These are phyloP conservation scores for Globisporangium sylvaticum DNA, from an alignment of 352 stramenopile genomes.

Conservation along the genomic window DNA sequence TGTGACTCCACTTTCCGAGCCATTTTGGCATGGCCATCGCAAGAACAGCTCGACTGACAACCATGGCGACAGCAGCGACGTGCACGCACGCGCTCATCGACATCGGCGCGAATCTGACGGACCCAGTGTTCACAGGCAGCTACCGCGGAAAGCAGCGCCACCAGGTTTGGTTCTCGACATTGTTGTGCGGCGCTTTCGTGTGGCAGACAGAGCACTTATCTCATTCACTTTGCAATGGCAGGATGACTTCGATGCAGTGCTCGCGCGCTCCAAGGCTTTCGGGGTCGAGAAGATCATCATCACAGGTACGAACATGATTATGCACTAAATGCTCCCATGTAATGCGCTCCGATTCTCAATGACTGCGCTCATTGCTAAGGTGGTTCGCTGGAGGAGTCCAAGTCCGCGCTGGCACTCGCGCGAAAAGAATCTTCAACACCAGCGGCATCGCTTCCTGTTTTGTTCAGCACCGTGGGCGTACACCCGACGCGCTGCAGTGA, in stretches of 20 bases:
- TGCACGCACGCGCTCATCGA: slow-evolving; percentile 64
- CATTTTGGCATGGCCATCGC: not conserved
- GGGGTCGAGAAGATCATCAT: slow-evolving; percentile 92
- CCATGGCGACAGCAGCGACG: slow-evolving; percentile 2
- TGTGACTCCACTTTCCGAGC: not conserved
- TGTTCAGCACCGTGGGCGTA: slow-evolving; percentile 76
- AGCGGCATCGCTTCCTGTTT: slow-evolving; percentile 18
- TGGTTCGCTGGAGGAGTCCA: slow-evolving; percentile 44
- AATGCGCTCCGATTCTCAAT: no score
- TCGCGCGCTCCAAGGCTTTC: slow-evolving; percentile 76
- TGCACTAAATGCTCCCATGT: no score
- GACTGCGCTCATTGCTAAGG: no score
- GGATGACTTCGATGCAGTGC: slow-evolving; percentile 47
- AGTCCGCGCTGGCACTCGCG: slow-evolving; percentile 30
- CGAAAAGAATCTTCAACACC: slow-evolving; percentile 5
- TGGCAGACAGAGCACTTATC: not conserved
- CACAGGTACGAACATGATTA: slow-evolving; percentile 53
- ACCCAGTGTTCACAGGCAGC: slow-evolving; percentile 87
- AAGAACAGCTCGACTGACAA: slow-evolving; percentile 6
- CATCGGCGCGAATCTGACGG: slow-evolving; percentile 93
- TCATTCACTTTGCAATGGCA: not conserved
- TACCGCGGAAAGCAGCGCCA: slow-evolving; percentile 91
- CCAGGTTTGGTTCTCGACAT: slow-evolving; percentile 46
- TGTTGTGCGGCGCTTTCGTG: not conserved
- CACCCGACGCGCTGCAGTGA: slow-evolving; percentile 93